These are phyloP conservation scores for Purshia tridentata DNA, from an alignment of 306 rosid genomes.

Conservation along the genomic window DNA sequence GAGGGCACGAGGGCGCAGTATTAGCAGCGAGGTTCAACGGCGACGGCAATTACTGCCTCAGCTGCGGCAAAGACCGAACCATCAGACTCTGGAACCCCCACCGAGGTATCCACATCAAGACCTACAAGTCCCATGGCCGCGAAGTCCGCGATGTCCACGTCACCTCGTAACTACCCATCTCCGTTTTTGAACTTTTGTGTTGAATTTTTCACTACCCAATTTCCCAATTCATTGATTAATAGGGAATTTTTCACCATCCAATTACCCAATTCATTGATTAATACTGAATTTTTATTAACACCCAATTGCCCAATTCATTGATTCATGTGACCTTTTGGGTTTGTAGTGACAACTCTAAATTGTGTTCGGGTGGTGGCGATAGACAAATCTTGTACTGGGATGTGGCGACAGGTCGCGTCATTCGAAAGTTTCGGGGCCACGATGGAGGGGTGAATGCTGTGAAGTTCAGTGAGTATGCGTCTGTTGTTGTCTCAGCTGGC, in stretches of 20 bases:
- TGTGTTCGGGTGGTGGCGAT: conserved; percentile 88
- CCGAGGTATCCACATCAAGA: conserved; percentile 85
- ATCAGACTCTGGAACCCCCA: conserved; percentile 96
- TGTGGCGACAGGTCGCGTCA: conserved; percentile 79
- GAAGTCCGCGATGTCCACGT: conserved; percentile 90
- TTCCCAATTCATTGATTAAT: not conserved
- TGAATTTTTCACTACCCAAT: not conserved
- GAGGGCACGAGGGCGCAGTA: conserved; percentile 85
- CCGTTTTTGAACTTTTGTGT: not conserved
- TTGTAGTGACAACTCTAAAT: conserved; percentile 76
- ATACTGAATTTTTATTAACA: not conserved
- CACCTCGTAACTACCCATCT: conserved; percentile 43
- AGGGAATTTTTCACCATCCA: not conserved
- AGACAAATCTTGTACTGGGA: conserved; percentile 87
- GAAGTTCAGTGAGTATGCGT: conserved; percentile 71
- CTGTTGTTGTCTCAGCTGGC: conserved; percentile 86
- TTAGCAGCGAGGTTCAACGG: conserved; percentile 74
- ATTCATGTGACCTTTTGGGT: not conserved
- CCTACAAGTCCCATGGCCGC: conserved; percentile 91
- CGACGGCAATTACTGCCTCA: conserved; percentile 77
- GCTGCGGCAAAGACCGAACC: conserved; percentile 89
- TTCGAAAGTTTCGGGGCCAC: conserved; percentile 87
- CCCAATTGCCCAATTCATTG: not conserved
- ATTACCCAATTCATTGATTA: not conserved
- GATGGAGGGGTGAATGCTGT: conserved; percentile 90